phyloP scores from a whole-genome alignment of 2,329 filamentous ascomycete genomes.

The Paraphaeosphaeria minitans region DNA sequence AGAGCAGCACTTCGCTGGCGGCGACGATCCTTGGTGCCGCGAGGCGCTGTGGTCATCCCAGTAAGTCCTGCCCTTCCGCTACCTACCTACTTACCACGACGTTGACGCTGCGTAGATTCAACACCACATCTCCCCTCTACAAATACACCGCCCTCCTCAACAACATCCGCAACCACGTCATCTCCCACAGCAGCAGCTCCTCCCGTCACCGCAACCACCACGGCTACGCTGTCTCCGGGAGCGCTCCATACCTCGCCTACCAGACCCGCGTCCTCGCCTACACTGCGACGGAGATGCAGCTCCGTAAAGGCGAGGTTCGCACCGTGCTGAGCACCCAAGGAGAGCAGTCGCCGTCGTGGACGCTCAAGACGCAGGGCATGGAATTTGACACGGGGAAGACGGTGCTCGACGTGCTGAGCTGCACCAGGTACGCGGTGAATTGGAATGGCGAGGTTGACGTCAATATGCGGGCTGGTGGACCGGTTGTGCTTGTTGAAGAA shows the following conservation, averaged over 20 bases:
- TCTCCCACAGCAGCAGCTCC: background rate
- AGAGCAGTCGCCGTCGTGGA: slow-evolving; percentile 10
- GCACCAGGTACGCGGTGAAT: slow-evolving; percentile 12
- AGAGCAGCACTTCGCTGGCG: slow-evolving; percentile 22
- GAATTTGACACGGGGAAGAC: slow-evolving; percentile 16
- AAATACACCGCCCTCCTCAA: slow-evolving; percentile 21
- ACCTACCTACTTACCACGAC: too few species aligned
- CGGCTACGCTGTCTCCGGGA: background rate
- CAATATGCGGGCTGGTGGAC: slow-evolving; percentile 12
- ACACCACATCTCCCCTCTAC: slow-evolving; percentile 19
- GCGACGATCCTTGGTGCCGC: slow-evolving; percentile 15
- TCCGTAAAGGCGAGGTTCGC: slow-evolving; percentile 18
- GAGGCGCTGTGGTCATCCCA: slow-evolving; percentile 16
- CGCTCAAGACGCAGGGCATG: slow-evolving; percentile 17
- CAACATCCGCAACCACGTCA: slow-evolving; percentile 20
- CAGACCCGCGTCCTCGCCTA: slow-evolving; percentile 18
- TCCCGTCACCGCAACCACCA: too few species aligned
- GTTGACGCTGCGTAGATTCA: slow-evolving; percentile 14
- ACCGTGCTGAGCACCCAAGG: slow-evolving; percentile 21
- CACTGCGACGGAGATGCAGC: slow-evolving; percentile 16
- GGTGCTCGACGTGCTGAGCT: slow-evolving; percentile 19
- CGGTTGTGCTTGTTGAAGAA: slow-evolving; percentile 12
- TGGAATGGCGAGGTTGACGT: slow-evolving; percentile 14
- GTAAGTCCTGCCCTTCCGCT: too few species aligned
- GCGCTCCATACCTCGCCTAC: slow-evolving; percentile 13